phyloP scores from a whole-genome alignment of 2,329 filamentous ascomycete genomes.

The Colletotrichum musae region DNA sequence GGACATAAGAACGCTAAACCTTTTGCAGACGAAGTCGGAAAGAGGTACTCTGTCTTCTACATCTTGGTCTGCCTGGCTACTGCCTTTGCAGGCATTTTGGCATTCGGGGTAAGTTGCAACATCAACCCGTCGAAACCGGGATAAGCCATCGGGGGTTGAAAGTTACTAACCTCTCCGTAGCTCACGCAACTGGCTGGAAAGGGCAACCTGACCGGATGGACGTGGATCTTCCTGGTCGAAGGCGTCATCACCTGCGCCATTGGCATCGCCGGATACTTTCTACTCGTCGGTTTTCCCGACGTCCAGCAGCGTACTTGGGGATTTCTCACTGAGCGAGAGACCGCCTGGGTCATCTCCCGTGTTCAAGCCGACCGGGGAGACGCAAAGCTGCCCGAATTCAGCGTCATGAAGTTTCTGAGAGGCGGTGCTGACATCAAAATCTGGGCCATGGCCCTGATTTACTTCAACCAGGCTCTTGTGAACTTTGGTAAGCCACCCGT shows the following conservation, averaged over 20 bases:
- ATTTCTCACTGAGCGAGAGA: slow-evolving; percentile 78
- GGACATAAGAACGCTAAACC: background rate
- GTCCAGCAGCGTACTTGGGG: slow-evolving; percentile 62
- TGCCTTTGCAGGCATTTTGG: slow-evolving; percentile 45
- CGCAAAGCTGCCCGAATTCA: slow-evolving; percentile 76
- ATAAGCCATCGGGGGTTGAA: slow-evolving; percentile 39
- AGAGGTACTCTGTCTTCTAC: slow-evolving; percentile 59
- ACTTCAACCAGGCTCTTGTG: slow-evolving; percentile 46
- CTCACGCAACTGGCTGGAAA: slow-evolving; percentile 65
- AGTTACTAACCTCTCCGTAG: background rate
- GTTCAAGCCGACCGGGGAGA: slow-evolving; percentile 76
- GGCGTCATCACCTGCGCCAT: slow-evolving; percentile 67
- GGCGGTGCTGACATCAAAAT: slow-evolving; percentile 84
- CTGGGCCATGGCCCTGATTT: slow-evolving; percentile 60
- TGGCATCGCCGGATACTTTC: slow-evolving; percentile 61
- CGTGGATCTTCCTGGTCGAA: slow-evolving; percentile 76
- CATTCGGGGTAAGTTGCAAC: slow-evolving; percentile 43
- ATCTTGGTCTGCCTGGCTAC: slow-evolving; percentile 46
- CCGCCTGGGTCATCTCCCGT: slow-evolving; percentile 76
- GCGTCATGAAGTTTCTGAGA: slow-evolving; percentile 77
- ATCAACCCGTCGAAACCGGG: background rate
- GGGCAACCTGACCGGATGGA: slow-evolving; percentile 67
- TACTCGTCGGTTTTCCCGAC: slow-evolving; percentile 86
- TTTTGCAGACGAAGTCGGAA: slow-evolving; percentile 68
- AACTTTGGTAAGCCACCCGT: slow-evolving; percentile 29